Evolutionary conservation across 148 eudicot species (phyloP).

Genomic region (Linanthus parryae): DNA sequence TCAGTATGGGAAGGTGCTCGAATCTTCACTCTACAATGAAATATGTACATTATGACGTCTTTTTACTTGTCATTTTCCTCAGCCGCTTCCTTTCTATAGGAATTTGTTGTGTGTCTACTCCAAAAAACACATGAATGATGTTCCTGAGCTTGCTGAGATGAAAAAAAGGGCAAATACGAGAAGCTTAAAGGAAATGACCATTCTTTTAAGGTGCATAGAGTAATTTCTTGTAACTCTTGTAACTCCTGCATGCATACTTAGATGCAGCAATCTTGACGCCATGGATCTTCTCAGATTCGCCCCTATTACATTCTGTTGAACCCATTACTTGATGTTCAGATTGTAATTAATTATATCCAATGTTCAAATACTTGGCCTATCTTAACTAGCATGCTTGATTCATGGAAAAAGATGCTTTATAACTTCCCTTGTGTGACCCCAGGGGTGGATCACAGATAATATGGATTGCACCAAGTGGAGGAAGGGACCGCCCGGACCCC

Average conservation of each 20-base stretch:
- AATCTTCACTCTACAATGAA: constrained; percentile 4
- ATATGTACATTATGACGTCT: background rate
- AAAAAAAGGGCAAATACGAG: constrained; percentile 86
- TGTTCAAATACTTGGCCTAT: no score
- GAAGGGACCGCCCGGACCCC: constrained; percentile 97
- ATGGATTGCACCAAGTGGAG: constrained; percentile 99
- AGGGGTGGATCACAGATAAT: constrained; percentile 92
- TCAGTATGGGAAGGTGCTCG: constrained; percentile 97
- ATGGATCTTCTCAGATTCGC: no score
- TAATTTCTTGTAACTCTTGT: background rate
- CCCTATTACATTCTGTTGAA: no score
- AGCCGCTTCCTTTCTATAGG: constrained; percentile 33
- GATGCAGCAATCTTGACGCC: no score
- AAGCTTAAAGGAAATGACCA: constrained; percentile 91
- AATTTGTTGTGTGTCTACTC: constrained; percentile 96
- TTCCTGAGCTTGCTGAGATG: constrained; percentile 80
- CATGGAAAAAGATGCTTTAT: no score
- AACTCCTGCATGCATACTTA: no score
- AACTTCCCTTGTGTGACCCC: no score
- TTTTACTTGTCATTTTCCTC: background rate
- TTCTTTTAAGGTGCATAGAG: constrained; percentile 70
- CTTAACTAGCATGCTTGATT: no score
- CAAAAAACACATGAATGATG: constrained; percentile 92
- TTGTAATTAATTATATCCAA: no score
- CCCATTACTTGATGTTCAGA: no score